Conservation (phyloP, 306 rosid species). For the Trifolium subterraneum region DNA sequence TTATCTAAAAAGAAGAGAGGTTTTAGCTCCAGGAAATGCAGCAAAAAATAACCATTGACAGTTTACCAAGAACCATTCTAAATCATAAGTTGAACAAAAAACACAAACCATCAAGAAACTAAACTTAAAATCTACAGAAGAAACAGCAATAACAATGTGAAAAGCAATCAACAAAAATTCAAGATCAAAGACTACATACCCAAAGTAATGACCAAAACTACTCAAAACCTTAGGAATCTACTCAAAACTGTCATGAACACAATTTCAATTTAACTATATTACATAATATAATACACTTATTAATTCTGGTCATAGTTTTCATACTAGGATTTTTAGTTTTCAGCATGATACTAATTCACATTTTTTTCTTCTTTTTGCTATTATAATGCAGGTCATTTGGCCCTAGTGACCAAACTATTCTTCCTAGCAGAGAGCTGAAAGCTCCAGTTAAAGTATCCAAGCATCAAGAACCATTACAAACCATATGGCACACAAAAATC, state of each 20-base stretch:
- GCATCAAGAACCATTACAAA: neutral
- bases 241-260: neutral
- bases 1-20: neutral
- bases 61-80: neutral
- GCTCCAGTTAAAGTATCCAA: too few relatives aligned
- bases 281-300: too few relatives aligned
- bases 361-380: neutral
- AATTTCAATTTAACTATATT: neutral
- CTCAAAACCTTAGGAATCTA: neutral
- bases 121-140: neutral
- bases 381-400: slow-evolving; percentile 66
- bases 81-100: neutral
- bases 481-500: neutral
- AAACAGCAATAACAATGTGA: neutral
- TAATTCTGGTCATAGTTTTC: neutral
- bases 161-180: neutral
- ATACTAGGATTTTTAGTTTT: slow-evolving; percentile 2
- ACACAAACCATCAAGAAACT: neutral
- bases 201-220: neutral
- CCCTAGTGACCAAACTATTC: slow-evolving; percentile 60
- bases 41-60: neutral
- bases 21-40: neutral
- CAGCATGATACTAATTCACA: slow-evolving; percentile 17
- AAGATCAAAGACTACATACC: too few relatives aligned
- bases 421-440: slow-evolving; percentile 16